Percentiles rank a stretch among this genome's conserved stretches.
These are phyloP conservation scores for Fusarium siculi DNA, from an alignment of 2,329 filamentous ascomycete genomes.

Conservation along the genomic window DNA sequence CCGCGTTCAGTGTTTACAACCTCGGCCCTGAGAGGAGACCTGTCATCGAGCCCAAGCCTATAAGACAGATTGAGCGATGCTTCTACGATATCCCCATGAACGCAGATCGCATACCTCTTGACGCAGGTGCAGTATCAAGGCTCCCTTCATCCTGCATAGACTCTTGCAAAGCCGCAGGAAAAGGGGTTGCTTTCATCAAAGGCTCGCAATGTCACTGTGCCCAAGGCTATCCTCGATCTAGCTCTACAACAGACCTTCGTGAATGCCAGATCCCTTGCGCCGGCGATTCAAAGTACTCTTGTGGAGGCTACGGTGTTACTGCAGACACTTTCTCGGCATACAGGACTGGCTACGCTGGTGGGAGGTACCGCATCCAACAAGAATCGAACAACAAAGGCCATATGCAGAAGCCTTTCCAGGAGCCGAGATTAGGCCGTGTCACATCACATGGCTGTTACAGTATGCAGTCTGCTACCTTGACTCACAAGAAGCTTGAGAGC, in stretches of 20 bases:
- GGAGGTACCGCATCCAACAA: not conserved
- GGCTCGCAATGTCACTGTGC: not conserved
- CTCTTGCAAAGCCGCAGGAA: not conserved
- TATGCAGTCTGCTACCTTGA: not conserved
- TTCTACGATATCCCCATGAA: not conserved
- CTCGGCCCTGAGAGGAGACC: not conserved
- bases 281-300: not conserved
- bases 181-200: not conserved
- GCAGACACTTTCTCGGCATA: not conserved
- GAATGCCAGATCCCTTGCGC: not conserved
- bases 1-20: not conserved
- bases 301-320: not conserved
- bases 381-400: not conserved
- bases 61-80: not conserved
- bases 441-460: slow-evolving; percentile 16
- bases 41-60: accelerated
- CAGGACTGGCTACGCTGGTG: not conserved
- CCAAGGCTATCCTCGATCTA: not conserved
- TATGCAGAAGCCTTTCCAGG: not conserved
- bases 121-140: accelerated
- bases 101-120: not conserved
- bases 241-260: not conserved
- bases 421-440: accelerated
- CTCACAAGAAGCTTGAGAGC: too few relatives aligned
- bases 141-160: not conserved